Conservation (phyloP, 2,329 filamentous ascomycete species). For the Aspergillus unguis region DNA sequence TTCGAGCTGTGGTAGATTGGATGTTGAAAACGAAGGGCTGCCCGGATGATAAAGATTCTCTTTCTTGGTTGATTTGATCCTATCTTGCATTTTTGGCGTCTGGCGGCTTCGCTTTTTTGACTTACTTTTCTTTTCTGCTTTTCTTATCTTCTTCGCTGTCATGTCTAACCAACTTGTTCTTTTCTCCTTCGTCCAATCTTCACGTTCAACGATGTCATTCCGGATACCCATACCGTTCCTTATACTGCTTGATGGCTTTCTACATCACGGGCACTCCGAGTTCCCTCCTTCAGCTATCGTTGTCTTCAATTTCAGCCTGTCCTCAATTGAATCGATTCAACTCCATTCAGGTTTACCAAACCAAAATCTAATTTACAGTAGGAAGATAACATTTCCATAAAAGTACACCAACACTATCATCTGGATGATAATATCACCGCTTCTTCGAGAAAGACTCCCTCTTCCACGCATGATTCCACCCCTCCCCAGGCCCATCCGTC, state of each 20-base stretch:
- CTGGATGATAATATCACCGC: conserved; percentile 10
- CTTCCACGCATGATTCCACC: conserved; percentile 96
- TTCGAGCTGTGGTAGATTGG: conserved; percentile 13
- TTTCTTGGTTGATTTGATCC: conserved; percentile 20
- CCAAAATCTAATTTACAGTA: not conserved
- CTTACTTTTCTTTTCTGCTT: conserved; percentile 9
- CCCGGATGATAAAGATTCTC: conserved; percentile 11
- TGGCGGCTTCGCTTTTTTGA: conserved; percentile 25
- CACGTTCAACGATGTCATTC: conserved; percentile 20
- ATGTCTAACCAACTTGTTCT: conserved; percentile 4
- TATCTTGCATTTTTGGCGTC: conserved; percentile 40
- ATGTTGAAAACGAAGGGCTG: conserved; percentile 15
- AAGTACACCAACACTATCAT: conserved; percentile 1
- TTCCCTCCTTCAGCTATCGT: conserved; percentile 24
- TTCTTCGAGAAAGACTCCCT: conserved; percentile 42
- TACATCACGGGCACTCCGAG: conserved; percentile 27
- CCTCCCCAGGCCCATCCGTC: conserved; percentile 75
- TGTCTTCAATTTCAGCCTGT: conserved; percentile 1
- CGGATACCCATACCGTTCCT: conserved; percentile 11
- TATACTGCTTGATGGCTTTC: conserved; percentile 15
- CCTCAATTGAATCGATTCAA: not conserved
- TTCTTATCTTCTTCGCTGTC: conserved; percentile 1
- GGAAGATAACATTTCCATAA: conserved; percentile 1
- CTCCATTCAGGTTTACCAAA: not conserved
- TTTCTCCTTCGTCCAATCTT: conserved; percentile 18